phyloP scores from a whole-genome alignment of 257 asterid species.

The Salvia splendens region DNA sequence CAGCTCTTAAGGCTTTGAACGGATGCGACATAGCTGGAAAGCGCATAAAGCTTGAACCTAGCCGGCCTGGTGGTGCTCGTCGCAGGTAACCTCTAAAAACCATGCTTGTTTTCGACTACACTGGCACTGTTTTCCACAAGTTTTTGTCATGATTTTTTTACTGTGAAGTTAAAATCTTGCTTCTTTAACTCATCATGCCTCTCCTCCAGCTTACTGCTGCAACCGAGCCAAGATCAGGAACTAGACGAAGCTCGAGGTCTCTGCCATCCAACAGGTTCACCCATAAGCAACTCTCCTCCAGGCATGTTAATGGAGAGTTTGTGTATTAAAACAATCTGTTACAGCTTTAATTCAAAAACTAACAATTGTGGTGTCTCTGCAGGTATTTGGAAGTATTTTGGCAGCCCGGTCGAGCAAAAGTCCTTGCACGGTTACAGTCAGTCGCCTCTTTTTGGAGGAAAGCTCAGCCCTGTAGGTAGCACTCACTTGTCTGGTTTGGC shows the following conservation, averaged over 20 bases:
- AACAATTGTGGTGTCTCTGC: slow-evolving; percentile 23
- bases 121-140: too few species aligned
- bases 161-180: neutral
- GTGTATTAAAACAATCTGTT: neutral
- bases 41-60: slow-evolving; percentile 93
- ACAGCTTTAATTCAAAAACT: slow-evolving; percentile 14
- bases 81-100: slow-evolving; percentile 55
- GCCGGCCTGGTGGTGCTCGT: slow-evolving; percentile 98
- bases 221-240: slow-evolving; percentile 83
- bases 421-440: slow-evolving; percentile 57
- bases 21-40: slow-evolving; percentile 90
- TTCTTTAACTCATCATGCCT: neutral
- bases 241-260: slow-evolving; percentile 70
- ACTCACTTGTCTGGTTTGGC: slow-evolving; percentile 74
- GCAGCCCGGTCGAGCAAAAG: slow-evolving; percentile 79
- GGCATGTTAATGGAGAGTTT: slow-evolving; percentile 41
- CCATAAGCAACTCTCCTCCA: slow-evolving; percentile 88
- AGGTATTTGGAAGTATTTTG: slow-evolving; percentile 84
- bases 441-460: slow-evolving; percentile 50
- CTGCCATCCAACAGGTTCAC: slow-evolving; percentile 74
- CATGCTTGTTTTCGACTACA: neutral
- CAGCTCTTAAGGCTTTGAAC: slow-evolving; percentile 88
- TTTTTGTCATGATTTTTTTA: too few species aligned
- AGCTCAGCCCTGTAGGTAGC: slow-evolving; percentile 60
- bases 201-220: slow-evolving; percentile 71